A percentile compares a stretch with the other conserved stretches of the same genome.
Conservation (phyloP, 345 rosid genomes). For the Gossypium arboreum region DNA sequence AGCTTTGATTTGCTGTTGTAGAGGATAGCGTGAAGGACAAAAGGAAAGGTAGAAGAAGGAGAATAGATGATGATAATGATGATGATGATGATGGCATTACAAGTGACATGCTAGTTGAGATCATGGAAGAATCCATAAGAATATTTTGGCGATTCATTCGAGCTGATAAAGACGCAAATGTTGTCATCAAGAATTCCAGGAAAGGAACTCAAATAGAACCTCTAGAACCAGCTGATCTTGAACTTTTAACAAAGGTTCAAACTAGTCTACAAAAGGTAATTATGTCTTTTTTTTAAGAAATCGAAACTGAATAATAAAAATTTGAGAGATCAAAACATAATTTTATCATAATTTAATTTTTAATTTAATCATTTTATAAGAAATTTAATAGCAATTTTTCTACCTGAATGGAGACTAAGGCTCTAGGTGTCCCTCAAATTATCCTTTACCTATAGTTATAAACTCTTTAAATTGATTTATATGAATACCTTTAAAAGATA, state of each 20-base stretch:
- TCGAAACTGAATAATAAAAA: no score
- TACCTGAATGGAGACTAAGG: no score
- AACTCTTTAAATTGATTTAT: no score
- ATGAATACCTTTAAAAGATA: no score
- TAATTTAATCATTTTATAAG: no score
- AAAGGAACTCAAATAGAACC: conserved; percentile 59
- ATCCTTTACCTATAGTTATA: no score
- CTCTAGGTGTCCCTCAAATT: no score
- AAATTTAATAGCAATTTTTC: no score
- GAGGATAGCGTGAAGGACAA: conserved; percentile 63
- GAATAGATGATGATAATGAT: conserved; percentile 23
- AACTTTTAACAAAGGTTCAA: conserved; percentile 50
- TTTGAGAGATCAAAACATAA: no score
- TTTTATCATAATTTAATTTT: no score
- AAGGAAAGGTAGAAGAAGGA: conserved; percentile 38
- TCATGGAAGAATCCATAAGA: conserved; percentile 86
- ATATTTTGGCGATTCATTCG: conserved; percentile 79
- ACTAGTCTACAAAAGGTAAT: conserved; percentile 62
- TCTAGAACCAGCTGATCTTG: conserved; percentile 42
- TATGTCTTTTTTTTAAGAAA: not conserved
- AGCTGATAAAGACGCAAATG: conserved; percentile 57
- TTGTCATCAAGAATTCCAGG: conserved; percentile 33
- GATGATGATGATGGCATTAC: conserved; percentile 31
- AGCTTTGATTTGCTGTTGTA: conserved; percentile 25
- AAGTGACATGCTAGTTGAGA: conserved; percentile 71